phyloP scores from a whole-genome alignment of 805 yeast genomes.

The Cyberlindnera veronae region DNA sequence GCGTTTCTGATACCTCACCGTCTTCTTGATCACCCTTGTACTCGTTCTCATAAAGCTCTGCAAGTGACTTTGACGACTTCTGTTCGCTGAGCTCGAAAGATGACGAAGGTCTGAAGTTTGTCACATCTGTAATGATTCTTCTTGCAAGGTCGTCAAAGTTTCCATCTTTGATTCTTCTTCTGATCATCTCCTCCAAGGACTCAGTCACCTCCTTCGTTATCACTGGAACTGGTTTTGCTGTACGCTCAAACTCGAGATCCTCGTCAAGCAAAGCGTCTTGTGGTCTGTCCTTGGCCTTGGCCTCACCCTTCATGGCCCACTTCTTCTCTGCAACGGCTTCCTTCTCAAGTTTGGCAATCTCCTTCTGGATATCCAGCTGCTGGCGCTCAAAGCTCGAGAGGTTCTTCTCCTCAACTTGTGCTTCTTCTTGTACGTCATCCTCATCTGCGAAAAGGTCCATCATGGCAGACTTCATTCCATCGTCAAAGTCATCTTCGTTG shows the following conservation, averaged over 20 bases:
- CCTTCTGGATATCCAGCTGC: slow-evolving; percentile 69
- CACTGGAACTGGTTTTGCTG: slow-evolving; percentile 93
- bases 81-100: slow-evolving; percentile 71
- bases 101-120: slow-evolving; percentile 53
- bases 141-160: slow-evolving; percentile 85
- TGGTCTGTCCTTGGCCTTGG: slow-evolving; percentile 75
- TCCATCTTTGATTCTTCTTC: slow-evolving; percentile 69
- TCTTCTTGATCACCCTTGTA: slow-evolving; percentile 51
- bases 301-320: slow-evolving; percentile 96
- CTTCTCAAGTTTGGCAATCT: slow-evolving; percentile 75
- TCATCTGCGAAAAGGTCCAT: slow-evolving; percentile 35
- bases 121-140: slow-evolving; percentile 62
- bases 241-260: slow-evolving; percentile 85
- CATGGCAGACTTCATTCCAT: slow-evolving; percentile 55
- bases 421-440: slow-evolving; percentile 43
- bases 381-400: slow-evolving; percentile 81
- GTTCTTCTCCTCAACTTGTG: slow-evolving; percentile 30
- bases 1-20: slow-evolving; percentile 56
- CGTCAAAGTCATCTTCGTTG: slow-evolving; percentile 59
- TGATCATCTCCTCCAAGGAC: slow-evolving; percentile 81
- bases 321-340: slow-evolving; percentile 87
- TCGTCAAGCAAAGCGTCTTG: slow-evolving; percentile 79
- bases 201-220: slow-evolving; percentile 88
- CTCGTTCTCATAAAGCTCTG: slow-evolving; percentile 90
- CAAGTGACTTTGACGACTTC: slow-evolving; percentile 83